Conservation (phyloP, 2,329 filamentous ascomycete species). For the Talaromyces sp. region DNA sequence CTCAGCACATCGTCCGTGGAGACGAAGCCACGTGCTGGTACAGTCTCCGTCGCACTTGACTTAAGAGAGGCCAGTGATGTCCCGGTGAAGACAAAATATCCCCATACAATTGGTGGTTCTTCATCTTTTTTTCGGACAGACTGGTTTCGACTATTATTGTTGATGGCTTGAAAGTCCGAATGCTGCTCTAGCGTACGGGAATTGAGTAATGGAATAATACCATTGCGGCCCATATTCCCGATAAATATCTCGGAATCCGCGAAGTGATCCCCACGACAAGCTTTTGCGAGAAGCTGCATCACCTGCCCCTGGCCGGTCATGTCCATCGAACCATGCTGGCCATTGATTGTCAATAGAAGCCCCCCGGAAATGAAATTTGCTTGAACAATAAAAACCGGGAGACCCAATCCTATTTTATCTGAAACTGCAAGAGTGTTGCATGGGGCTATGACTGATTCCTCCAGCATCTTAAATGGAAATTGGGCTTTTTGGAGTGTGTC, state of each 20-base stretch:
- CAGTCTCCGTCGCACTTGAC: constrained; percentile 13
- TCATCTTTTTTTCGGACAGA: neutral
- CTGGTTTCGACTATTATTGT: neutral
- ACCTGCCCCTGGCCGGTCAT: constrained; percentile 45
- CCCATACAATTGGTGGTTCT: neutral
- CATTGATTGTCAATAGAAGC: constrained; percentile 44
- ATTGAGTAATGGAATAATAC: constrained; percentile 37
- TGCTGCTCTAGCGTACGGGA: constrained; percentile 10
- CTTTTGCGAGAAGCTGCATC: constrained; percentile 45
- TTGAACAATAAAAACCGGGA: constrained; percentile 44
- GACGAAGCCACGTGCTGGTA: constrained; percentile 29
- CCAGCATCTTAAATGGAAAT: constrained; percentile 46
- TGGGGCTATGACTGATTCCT: constrained; percentile 40
- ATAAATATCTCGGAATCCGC: constrained; percentile 37
- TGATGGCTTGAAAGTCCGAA: neutral
- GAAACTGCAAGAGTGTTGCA: constrained; percentile 30
- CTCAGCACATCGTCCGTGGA: constrained; percentile 51
- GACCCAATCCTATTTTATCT: constrained; percentile 2
- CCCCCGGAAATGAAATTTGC: constrained; percentile 45
- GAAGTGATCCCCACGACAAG: constrained; percentile 42
- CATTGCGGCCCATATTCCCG: constrained; percentile 38
- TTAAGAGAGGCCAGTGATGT: neutral
- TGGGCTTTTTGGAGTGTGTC: constrained; percentile 28
- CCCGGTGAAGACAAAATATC: neutral
- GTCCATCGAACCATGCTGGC: constrained; percentile 48